These are phyloP conservation scores for Hordeum marinum DNA, from an alignment of 176 grass and related monocot species.

Conservation along the genomic window DNA sequence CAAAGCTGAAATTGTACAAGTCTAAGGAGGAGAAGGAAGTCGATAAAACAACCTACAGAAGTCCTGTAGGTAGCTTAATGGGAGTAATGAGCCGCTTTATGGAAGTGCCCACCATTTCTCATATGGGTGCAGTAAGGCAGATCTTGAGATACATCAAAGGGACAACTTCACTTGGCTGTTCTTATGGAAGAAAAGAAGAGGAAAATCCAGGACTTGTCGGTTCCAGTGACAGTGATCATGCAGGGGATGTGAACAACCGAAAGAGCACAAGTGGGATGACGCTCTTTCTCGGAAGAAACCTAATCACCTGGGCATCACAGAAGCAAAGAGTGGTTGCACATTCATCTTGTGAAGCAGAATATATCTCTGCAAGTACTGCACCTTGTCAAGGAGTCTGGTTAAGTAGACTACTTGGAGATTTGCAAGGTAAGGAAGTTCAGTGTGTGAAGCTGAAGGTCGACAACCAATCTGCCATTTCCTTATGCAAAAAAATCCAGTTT, in stretches of 20 bases:
- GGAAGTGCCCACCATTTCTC: not conserved
- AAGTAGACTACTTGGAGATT: not conserved
- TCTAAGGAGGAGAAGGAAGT: not conserved
- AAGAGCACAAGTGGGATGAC: not conserved
- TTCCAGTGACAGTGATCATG: not conserved
- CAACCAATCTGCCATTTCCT: no score
- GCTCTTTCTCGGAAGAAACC: not conserved
- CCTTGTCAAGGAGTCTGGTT: not conserved
- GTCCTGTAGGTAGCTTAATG: not conserved
- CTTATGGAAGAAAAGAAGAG: not conserved
- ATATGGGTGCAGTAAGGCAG: not conserved
- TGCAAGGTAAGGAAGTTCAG: not conserved
- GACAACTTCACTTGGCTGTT: not conserved
- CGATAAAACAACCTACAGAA: not conserved
- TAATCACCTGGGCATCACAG: not conserved
- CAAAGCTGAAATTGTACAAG: not conserved
- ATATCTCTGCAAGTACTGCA: not conserved
- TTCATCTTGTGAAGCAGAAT: not conserved
- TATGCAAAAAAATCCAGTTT: no score
- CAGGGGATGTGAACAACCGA: not conserved
- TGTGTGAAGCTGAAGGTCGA: no score
- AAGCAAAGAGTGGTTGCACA: not conserved
- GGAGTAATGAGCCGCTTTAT: not conserved
- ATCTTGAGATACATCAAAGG: not conserved
- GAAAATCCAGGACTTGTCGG: not conserved